Evolutionary conservation across 164 flowering plant species (phyloP), one percentile per base, ranked within the genome.

Genomic region (Paratinospora sagittata): DNA sequence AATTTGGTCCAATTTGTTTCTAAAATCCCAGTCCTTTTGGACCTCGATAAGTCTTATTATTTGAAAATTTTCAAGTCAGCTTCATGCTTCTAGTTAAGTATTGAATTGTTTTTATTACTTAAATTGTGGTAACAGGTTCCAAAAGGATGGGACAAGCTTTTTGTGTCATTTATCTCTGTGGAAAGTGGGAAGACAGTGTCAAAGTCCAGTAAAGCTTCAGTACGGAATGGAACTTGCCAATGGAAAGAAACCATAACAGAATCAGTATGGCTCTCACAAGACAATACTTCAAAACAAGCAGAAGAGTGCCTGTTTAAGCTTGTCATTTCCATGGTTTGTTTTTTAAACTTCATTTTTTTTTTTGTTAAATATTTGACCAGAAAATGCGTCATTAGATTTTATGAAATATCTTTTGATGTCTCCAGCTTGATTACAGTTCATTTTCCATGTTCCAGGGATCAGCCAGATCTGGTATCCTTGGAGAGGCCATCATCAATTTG

Each of bases 121-220:
- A 58, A 21, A 24, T 60, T 64, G 3, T 45, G 45, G 33, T 34
- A 65, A 34, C 75, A 88, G 92, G 92, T 88, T 9, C 89, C 89
- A 17, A 86, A 81, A 82, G 92, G 88, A 73, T 86, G 92, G 92
- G 89, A 88, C 82, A 86, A 80, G 75, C 83, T 88, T 74, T 74
- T 78, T 37, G 83, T 86, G 39, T 85, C 85, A 43, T 66, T 85
- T 36, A 21, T 80, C 34, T 84, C 85, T 3, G 75, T 80, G 57
- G 86, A 85, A 73, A 83, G 84, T 10, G 90, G 88, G 72, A 88
- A 82, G 77, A 81, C 81, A 27, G 63, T 80, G 26, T 72, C 76
- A 68, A 86, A 83, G 71, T 82, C 89, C 39, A 76, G 80, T 45
- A 86, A 85, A 80, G 85, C 82, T 58, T 66, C 72, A 12, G 87